Base-by-base conservation (phyloP, 164 flowering plant genomes). In the Chimonanthus salicifolius region DNA sequence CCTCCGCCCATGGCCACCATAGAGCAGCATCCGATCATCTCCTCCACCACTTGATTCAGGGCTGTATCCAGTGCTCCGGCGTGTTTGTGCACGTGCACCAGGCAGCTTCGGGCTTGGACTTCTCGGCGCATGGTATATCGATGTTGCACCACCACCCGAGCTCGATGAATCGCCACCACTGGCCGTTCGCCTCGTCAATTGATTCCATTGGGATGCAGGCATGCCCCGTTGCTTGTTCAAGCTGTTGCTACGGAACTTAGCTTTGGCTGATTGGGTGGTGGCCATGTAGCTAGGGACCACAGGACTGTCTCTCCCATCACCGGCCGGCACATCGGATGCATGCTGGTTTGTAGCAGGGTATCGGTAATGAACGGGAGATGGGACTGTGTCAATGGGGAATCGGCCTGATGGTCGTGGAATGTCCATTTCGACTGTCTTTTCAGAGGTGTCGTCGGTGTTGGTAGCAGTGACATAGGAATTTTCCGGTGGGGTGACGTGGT, bases 251-350 rank as follows among this genome's bases (percentile, higher is more conserved):
- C 92, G 73, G 0, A 81, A 87, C 80, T 93, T 95, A 60, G 97
- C 99, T 78, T 86, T 91, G 6, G 98, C 94, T 0, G 99, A 95
- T 58, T 89, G 81, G 8, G 99, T 95, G 9, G 92, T 83, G 67
- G 94, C 94, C 99, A 92, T 95, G 84, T 92, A 95, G 77, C 99
- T 93, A 5, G 99, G 99, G 11, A 91, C 81, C 62, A 69, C 74
- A 16, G 71, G 48, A 11, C 51, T 58, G 47, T 64, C 68, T 46
- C 60, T 54, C 9, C 68, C 18, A 16, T 45, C 33, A n/a, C 3
- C 49, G 13, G 18, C 51, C 8, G 21, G 67, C 20, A n/a, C 72
- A 6, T 18, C 5, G 47, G 18, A 21, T 8, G 16, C 11, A 10
- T 20, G 18, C 47, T 11, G 60, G 51, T 51, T 11, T 2, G 45